These are phyloP conservation scores for Gaultheria prostrata DNA, from an alignment of 148 eudicot genomes.

Conservation along the genomic window DNA sequence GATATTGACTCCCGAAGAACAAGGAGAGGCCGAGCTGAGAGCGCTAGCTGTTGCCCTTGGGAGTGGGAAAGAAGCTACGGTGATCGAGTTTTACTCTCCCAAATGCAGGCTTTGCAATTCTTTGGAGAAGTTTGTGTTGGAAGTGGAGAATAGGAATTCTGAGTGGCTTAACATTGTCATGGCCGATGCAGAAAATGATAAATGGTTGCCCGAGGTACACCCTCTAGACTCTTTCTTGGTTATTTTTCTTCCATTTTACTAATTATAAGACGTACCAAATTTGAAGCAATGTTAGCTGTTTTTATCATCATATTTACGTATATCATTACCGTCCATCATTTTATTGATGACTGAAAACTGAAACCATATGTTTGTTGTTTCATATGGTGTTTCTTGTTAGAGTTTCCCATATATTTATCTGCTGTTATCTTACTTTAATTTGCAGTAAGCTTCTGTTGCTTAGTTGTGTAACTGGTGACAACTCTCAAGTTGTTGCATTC, in stretches of 20 bases:
- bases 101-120: conserved; percentile 90
- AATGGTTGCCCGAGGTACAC: conserved; percentile 92
- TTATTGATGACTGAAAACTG: background rate
- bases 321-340: background rate
- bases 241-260: background rate
- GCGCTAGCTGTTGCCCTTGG: conserved; percentile 74
- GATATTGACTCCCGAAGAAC: conserved; percentile 51
- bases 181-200: conserved; percentile 92
- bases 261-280: background rate
- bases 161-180: conserved; percentile 86
- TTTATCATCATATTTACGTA: background rate
- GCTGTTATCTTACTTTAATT: background rate
- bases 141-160: conserved; percentile 68
- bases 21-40: conserved; percentile 87
- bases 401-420: background rate
- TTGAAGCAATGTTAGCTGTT: background rate
- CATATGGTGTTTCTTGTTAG: background rate
- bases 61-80: conserved; percentile 74
- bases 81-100: conserved; percentile 83
- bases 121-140: conserved; percentile 59
- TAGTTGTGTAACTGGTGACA: background rate
- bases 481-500: background rate
- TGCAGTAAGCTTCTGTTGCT: background rate
- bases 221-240: background rate
- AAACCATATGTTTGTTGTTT: background rate